Evolutionary conservation across 768 basidiomycete genomes (phyloP).

Genomic region (Lentinula lateritia): DNA sequence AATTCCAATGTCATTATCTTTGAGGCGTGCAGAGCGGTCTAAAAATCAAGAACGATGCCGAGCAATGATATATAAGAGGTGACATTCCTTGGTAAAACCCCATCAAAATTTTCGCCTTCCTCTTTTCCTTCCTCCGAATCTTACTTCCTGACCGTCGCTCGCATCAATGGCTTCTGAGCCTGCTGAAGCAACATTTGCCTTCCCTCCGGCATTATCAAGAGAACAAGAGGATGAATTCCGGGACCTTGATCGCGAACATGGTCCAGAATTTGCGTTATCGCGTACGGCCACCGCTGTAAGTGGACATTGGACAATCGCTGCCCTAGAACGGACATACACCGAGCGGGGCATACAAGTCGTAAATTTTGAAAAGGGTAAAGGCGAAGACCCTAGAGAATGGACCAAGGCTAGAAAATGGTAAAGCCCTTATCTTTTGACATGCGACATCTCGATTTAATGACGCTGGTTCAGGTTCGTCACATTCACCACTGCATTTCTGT

Average conservation of each 20-base stretch:
- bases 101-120: background rate
- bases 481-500: constrained; percentile 27
- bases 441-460: background rate
- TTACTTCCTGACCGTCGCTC: too few species aligned
- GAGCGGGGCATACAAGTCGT: constrained; percentile 14
- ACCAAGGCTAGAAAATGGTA: constrained; percentile 28
- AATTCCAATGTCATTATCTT: background rate
- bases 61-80: background rate
- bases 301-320: background rate
- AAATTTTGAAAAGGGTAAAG: constrained; percentile 16
- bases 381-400: constrained; percentile 35
- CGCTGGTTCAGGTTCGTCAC: constrained; percentile 27
- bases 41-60: background rate
- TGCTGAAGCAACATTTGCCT: constrained; percentile 14
- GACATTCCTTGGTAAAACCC: background rate
- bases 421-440: background rate
- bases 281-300: background rate
- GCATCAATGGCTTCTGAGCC: constrained; percentile 14
- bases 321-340: constrained; percentile 10
- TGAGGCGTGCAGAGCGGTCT: background rate
- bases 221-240: constrained; percentile 15
- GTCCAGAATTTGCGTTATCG: constrained; percentile 8
- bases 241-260: constrained; percentile 5
- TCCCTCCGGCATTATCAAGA: constrained; percentile 10
- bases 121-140: background rate